These are phyloP conservation scores for Arthroderma sp. DNA, from an alignment of 2,329 filamentous ascomycete species.

Conservation along the genomic window DNA sequence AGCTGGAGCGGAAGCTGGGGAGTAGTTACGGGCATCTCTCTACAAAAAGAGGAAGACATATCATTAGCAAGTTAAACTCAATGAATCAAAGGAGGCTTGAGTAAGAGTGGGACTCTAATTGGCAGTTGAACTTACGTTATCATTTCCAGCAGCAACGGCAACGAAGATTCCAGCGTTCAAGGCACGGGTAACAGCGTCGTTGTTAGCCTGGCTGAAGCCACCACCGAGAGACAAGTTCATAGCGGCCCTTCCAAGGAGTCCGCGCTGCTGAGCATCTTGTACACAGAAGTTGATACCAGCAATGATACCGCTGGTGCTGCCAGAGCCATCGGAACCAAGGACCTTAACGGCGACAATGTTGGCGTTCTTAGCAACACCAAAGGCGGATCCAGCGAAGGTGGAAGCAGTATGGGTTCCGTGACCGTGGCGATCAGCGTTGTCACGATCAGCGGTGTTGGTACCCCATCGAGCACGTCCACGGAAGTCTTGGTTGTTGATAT, in stretches of 20 bases:
- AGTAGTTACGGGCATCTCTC: constrained; percentile 24
- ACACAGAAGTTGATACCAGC: constrained; percentile 36
- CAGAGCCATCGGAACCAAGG: constrained; percentile 35
- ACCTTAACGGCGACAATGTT: constrained; percentile 39
- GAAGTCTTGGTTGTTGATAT: constrained; percentile 26
- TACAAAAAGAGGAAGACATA: constrained; percentile 6
- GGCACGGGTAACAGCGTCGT: constrained; percentile 29
- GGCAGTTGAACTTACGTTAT: constrained; percentile 17
- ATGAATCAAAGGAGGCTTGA: neutral
- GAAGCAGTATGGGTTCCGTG: constrained; percentile 33
- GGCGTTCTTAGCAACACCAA: constrained; percentile 30
- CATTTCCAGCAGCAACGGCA: constrained; percentile 34
- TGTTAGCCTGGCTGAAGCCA: constrained; percentile 26
- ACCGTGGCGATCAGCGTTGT: constrained; percentile 20
- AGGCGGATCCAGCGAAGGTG: constrained; percentile 27
- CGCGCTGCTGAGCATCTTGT: constrained; percentile 23
- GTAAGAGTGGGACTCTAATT: neutral
- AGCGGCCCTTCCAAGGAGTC: constrained; percentile 21
- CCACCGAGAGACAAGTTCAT: constrained; percentile 31
- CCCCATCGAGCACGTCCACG: constrained; percentile 27
- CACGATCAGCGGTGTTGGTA: constrained; percentile 22
- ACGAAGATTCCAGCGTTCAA: constrained; percentile 30
- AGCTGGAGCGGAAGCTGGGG: constrained; percentile 29
- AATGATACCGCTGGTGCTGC: constrained; percentile 38
- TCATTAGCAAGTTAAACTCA: neutral